These are phyloP conservation scores for Sporothrix globosa DNA, from an alignment of 2,329 filamentous ascomycete species.

Conservation along the genomic window DNA sequence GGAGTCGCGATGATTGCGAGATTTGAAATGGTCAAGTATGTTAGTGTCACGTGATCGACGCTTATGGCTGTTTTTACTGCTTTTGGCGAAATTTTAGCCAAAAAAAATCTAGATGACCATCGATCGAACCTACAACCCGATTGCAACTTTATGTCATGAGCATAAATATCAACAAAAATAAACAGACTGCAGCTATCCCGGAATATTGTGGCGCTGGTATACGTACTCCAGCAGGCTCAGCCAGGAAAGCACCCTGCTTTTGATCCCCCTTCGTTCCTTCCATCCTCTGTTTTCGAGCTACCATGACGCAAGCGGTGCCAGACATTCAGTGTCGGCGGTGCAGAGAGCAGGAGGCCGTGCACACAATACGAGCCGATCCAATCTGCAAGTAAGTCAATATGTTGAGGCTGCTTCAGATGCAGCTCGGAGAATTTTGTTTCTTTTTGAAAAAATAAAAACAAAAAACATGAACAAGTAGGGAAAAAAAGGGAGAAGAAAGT, in stretches of 20 bases:
- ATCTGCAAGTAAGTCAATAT: slow-evolving; percentile 58
- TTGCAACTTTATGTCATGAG: neutral
- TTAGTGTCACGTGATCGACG: slow-evolving; percentile 20
- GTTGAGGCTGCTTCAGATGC: neutral
- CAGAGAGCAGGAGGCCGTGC: slow-evolving; percentile 51
- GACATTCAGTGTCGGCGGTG: slow-evolving; percentile 59
- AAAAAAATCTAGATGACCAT: slow-evolving; percentile 17
- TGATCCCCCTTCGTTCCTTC: slow-evolving; percentile 9
- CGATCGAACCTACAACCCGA: neutral
- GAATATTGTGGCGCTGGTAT: neutral
- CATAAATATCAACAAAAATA: neutral
- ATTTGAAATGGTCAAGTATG: neutral
- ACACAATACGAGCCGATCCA: slow-evolving; percentile 61
- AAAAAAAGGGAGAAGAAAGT: neutral
- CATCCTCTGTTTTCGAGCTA: neutral
- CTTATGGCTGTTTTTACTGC: neutral
- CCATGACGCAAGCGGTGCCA: slow-evolving; percentile 35
- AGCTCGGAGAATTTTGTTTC: too few relatives aligned
- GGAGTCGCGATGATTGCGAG: neutral
- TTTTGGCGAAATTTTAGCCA: slow-evolving; percentile 14
- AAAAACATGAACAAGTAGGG: neutral
- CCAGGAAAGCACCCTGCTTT: slow-evolving; percentile 11
- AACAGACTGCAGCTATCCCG: neutral
- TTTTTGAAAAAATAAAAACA: neutral
- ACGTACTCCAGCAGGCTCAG: neutral